Evolutionary conservation across 352 stramenopile genomes (phyloP).

Genomic region (Globisporangium nagaii): DNA sequence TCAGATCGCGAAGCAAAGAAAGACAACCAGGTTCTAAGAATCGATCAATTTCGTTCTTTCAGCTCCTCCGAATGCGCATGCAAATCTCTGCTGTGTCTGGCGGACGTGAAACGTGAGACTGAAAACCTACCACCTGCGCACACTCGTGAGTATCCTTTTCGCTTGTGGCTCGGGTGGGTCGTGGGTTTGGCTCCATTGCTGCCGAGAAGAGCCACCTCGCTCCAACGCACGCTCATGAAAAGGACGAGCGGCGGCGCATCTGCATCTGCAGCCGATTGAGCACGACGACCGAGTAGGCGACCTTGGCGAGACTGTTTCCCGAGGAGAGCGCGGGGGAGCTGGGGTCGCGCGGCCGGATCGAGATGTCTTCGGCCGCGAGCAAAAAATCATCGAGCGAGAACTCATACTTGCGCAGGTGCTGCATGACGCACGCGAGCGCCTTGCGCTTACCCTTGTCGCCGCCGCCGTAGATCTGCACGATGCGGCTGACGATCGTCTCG

Average conservation of each 20-base stretch:
- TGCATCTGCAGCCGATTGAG: slow-evolving; percentile 58
- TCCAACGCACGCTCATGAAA: no score
- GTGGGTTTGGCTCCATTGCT: no score
- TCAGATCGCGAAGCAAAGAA: no score
- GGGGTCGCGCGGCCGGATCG: slow-evolving; percentile 10
- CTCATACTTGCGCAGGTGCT: slow-evolving; percentile 78
- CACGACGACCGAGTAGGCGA: slow-evolving; percentile 8
- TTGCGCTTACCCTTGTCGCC: slow-evolving; percentile 71
- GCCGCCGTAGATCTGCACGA: slow-evolving; percentile 65
- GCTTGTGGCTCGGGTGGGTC: no score
- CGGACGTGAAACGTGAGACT: no score
- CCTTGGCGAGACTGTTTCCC: neutral
- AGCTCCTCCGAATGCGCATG: no score
- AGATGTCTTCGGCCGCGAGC: slow-evolving; percentile 50
- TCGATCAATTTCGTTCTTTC: no score
- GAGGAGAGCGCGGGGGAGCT: neutral
- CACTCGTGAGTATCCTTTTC: no score
- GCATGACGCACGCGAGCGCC: slow-evolving; percentile 63
- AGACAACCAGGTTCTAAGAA: no score
- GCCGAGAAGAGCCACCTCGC: no score
- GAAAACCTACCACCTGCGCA: no score
- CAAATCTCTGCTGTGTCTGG: no score
- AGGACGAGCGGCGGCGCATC: slow-evolving; percentile 49
- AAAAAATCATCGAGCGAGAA: slow-evolving; percentile 77
- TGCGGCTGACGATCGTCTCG: slow-evolving; percentile 38